Percentiles rank a stretch among this genome's conserved stretches.
phyloP scores from a whole-genome alignment of 192 early-diverging fungal species.

The Coemansia sp. region DNA sequence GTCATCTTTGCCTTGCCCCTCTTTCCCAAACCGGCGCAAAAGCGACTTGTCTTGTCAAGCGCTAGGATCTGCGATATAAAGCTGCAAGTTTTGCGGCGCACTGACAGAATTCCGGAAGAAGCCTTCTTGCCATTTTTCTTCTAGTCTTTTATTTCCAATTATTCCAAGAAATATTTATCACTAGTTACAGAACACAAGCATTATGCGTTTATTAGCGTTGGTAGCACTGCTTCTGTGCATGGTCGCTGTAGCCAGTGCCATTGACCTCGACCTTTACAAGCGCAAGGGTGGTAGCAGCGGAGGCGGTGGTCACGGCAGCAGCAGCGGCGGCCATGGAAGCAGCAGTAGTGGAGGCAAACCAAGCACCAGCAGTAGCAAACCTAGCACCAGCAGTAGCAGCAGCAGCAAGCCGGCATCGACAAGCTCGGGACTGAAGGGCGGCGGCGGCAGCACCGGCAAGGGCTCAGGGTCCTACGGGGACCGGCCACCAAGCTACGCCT shows the following conservation, averaged over 20 bases:
- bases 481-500: slow-evolving; percentile 44
- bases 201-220: slow-evolving; percentile 18
- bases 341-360: slow-evolving; percentile 3
- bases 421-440: slow-evolving; percentile 18
- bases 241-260: slow-evolving; percentile 9
- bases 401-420: slow-evolving; percentile 17
- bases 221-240: slow-evolving; percentile 23
- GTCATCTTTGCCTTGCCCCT: no score
- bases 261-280: background rate
- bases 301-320: slow-evolving; percentile 10
- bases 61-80: no score
- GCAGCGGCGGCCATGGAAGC: slow-evolving; percentile 4
- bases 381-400: background rate
- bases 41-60: no score
- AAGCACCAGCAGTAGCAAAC: slow-evolving; percentile 8
- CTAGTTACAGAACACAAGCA: no score
- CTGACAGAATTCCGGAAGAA: no score
- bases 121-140: no score
- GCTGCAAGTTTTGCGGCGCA: no score
- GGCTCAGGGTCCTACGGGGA: slow-evolving; percentile 37
- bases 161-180: no score
- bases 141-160: no score
- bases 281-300: slow-evolving; percentile 31
- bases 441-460: slow-evolving; percentile 36
- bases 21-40: no score